These are phyloP conservation scores for Boletus fagicola DNA, from an alignment of 768 basidiomycete species.

Conservation along the genomic window DNA sequence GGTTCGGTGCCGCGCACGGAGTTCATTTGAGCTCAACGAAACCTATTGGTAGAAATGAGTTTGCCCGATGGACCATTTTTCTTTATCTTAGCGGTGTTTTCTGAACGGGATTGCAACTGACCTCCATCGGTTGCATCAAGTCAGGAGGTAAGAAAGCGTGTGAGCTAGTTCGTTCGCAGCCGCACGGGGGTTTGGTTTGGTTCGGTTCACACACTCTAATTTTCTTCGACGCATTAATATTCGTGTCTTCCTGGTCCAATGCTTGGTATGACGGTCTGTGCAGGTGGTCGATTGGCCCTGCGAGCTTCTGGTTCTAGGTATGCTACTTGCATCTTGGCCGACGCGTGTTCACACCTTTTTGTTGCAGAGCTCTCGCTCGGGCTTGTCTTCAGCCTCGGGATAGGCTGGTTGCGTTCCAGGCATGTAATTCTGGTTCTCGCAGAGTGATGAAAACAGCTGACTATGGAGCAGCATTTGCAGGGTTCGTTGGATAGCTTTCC, in stretches of 20 bases:
- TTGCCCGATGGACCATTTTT: slow-evolving; percentile 43
- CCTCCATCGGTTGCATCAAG: slow-evolving; percentile 21
- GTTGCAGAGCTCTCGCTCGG: slow-evolving; percentile 17
- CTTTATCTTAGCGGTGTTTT: not conserved
- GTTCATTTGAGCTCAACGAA: slow-evolving; percentile 62
- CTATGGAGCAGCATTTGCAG: slow-evolving; percentile 6
- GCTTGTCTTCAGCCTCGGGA: slow-evolving; percentile 9
- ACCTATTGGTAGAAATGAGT: slow-evolving; percentile 54
- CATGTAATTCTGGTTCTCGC: slow-evolving; percentile 6
- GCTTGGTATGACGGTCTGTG: slow-evolving; percentile 21
- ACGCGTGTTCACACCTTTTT: slow-evolving; percentile 12
- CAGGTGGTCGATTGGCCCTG: slow-evolving; percentile 24
- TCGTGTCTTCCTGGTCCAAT: slow-evolving; percentile 11
- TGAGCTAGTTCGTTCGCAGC: slow-evolving; percentile 20
- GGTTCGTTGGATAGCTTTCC: not conserved
- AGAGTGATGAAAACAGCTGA: not conserved
- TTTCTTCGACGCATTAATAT: slow-evolving; percentile 5
- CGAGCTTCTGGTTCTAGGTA: slow-evolving; percentile 26
- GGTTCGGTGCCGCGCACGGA: slow-evolving; percentile 77
- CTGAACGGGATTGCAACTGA: slow-evolving; percentile 1
- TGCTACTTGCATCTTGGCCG: not conserved
- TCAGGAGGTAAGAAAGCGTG: slow-evolving; percentile 6
- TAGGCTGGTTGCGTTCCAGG: slow-evolving; percentile 19
- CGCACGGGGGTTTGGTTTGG: slow-evolving; percentile 2
- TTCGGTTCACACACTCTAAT: slow-evolving; percentile 9